These are phyloP conservation scores for Xylaria arbuscula DNA, from an alignment of 2,329 filamentous ascomycete species.

Conservation along the genomic window DNA sequence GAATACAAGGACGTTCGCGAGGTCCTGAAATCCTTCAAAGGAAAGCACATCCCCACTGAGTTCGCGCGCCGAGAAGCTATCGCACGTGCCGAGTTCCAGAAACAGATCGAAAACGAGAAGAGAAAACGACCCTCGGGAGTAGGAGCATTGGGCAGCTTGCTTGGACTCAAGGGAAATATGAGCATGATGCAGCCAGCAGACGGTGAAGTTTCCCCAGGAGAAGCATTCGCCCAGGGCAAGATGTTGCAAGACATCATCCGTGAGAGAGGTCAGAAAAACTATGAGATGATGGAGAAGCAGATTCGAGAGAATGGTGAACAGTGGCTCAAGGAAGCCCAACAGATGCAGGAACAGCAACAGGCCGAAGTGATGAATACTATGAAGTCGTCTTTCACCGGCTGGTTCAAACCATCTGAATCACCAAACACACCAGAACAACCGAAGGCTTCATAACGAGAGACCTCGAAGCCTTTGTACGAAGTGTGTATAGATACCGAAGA, in stretches of 20 bases:
- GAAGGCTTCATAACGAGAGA: constrained; percentile 39
- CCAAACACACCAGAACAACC: constrained; percentile 31
- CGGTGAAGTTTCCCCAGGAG: constrained; percentile 76
- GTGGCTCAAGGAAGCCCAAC: constrained; percentile 94
- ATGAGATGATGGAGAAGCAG: constrained; percentile 88
- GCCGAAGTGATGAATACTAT: constrained; percentile 93
- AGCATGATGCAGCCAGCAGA: constrained; percentile 69
- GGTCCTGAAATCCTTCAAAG: constrained; percentile 87
- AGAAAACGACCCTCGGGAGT: constrained; percentile 69
- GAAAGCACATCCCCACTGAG: constrained; percentile 87
- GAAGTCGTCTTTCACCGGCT: constrained; percentile 79
- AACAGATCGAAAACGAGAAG: constrained; percentile 77
- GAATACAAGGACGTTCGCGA: constrained; percentile 87
- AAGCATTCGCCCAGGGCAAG: constrained; percentile 90
- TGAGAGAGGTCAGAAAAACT: constrained; percentile 90
- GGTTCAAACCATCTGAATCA: constrained; percentile 54
- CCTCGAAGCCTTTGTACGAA: constrained; percentile 1
- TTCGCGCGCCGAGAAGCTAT: constrained; percentile 89
- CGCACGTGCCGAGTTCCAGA: constrained; percentile 85
- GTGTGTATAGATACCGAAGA: constrained; percentile 27
- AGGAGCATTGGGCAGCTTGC: constrained; percentile 73
- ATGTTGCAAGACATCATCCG: constrained; percentile 96
- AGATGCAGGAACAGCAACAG: constrained; percentile 86
- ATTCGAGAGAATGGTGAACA: constrained; percentile 93
- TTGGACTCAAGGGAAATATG: constrained; percentile 81